Evolutionary conservation across 768 basidiomycete species (phyloP).

Genomic region (Dioszegia aurantiaca): DNA sequence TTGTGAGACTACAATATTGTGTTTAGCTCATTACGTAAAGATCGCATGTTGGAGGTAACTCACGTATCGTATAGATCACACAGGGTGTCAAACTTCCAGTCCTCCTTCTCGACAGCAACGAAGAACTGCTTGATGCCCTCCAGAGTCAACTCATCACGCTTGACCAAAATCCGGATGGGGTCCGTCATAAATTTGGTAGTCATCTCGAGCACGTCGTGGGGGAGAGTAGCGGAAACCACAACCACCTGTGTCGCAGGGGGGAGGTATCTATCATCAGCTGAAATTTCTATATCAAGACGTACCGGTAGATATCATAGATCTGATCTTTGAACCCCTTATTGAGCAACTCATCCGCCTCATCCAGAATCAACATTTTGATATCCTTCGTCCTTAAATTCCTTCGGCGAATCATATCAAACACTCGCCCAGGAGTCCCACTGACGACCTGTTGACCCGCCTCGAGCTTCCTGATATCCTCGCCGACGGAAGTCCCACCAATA

Average conservation of each 20-base stretch:
- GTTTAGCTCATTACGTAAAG: background rate
- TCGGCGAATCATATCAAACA: constrained; percentile 98
- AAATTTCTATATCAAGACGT: constrained; percentile 46
- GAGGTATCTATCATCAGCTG: constrained; percentile 53
- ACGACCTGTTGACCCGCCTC: constrained; percentile 98
- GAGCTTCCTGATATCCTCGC: constrained; percentile 94
- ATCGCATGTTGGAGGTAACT: constrained; percentile 13
- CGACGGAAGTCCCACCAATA: constrained; percentile 94
- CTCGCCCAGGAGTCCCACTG: constrained; percentile 93
- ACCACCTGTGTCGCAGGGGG: constrained; percentile 97
- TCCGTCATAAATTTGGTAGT: constrained; percentile 98
- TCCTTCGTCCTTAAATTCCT: constrained; percentile 88
- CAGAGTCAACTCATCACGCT: constrained; percentile 97
- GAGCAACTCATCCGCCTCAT: constrained; percentile 82
- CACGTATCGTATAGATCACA: constrained; percentile 93
- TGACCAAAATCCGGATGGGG: constrained; percentile 95
- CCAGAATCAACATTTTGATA: constrained; percentile 66
- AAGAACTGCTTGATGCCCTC: constrained; percentile 60
- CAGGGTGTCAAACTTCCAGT: constrained; percentile 98
- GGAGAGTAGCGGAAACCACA: constrained; percentile 89
- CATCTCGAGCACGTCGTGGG: constrained; percentile 97
- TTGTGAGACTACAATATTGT: constrained; percentile 62
- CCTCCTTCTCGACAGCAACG: constrained; percentile 98
- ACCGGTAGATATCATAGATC: constrained; percentile 97
- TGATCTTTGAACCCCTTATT: constrained; percentile 99